Conservation (phyloP, 306 rosid genomes). For the Castanea crenata region DNA sequence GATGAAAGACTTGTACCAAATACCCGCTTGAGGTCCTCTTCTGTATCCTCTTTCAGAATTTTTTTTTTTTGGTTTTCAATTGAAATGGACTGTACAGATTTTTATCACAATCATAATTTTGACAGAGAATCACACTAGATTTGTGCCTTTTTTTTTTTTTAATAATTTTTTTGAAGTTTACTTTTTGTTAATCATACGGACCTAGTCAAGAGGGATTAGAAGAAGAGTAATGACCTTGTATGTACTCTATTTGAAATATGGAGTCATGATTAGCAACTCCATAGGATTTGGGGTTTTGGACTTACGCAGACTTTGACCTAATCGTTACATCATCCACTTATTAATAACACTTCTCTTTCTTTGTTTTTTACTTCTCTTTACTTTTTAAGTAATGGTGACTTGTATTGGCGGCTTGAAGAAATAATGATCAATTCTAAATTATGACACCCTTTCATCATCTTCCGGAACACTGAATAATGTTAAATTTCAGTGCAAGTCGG, state of each 20-base stretch:
- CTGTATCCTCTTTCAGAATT: constrained; percentile 28
- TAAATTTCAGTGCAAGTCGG: not conserved
- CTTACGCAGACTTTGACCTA: no score
- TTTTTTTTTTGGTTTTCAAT: constrained; percentile 15
- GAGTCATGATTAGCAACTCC: not conserved
- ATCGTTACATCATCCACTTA: no score
- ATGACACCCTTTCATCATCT: not conserved
- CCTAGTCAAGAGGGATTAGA: not conserved
- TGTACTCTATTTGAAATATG: not conserved
- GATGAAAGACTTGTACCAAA: constrained; percentile 30
- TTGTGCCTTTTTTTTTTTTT: constrained; percentile 1
- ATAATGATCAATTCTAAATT: not conserved
- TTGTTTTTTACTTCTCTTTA: not conserved
- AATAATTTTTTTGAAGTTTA: not conserved
- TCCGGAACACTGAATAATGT: not conserved
- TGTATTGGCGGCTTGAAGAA: not conserved
- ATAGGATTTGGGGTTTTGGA: not conserved
- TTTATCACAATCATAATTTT: constrained; percentile 29
- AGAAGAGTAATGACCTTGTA: not conserved
- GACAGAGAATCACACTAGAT: constrained; percentile 32
- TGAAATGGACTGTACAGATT: constrained; percentile 51
- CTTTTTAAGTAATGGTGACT: not conserved
- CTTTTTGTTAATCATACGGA: constrained; percentile 2
- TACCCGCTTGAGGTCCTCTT: constrained; percentile 33
- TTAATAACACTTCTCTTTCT: not conserved